Conservation (phyloP, 352 stramenopile species). For the Pythium utonaiense region DNA sequence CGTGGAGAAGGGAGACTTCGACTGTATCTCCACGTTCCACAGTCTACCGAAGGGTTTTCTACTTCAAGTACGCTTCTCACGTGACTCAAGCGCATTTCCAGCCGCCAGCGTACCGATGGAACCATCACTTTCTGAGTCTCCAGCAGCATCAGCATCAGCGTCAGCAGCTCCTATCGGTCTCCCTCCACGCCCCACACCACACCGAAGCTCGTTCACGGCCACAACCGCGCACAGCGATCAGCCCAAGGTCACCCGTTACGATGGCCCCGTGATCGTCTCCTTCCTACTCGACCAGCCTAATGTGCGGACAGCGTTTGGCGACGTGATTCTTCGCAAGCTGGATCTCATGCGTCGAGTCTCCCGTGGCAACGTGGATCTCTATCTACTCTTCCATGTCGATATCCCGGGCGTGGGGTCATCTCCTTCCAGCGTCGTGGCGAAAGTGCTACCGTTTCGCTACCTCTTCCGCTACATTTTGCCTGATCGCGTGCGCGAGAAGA, state of each 20-base stretch:
- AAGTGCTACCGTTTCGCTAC: constrained; percentile 58
- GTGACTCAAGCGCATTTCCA: constrained; percentile 52
- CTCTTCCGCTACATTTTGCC: constrained; percentile 79
- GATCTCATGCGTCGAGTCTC: constrained; percentile 62
- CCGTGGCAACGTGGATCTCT: constrained; percentile 60
- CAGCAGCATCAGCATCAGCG: too few species aligned
- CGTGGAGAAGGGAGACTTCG: constrained; percentile 74
- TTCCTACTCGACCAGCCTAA: constrained; percentile 62
- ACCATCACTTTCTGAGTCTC: too few species aligned
- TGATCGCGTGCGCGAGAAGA: constrained; percentile 50
- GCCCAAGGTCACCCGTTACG: constrained; percentile 59
- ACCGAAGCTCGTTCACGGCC: constrained; percentile 22
- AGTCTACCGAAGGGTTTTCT: constrained; percentile 63
- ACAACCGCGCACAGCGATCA: constrained; percentile 2
- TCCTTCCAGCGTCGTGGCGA: constrained; percentile 33
- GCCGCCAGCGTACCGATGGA: too few species aligned
- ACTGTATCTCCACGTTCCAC: constrained; percentile 73
- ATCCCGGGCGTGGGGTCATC: constrained; percentile 27
- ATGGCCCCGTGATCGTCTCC: constrained; percentile 58
- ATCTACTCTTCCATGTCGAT: constrained; percentile 75
- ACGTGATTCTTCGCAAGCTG: constrained; percentile 80
- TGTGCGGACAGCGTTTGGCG: constrained; percentile 73
- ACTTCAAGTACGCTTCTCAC: constrained; percentile 51
- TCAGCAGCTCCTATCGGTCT: constrained; percentile 5
- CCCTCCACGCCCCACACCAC: constrained; percentile 6